These are phyloP conservation scores for Sarcomyxa edulis DNA, from an alignment of 768 basidiomycete species.

Conservation along the genomic window DNA sequence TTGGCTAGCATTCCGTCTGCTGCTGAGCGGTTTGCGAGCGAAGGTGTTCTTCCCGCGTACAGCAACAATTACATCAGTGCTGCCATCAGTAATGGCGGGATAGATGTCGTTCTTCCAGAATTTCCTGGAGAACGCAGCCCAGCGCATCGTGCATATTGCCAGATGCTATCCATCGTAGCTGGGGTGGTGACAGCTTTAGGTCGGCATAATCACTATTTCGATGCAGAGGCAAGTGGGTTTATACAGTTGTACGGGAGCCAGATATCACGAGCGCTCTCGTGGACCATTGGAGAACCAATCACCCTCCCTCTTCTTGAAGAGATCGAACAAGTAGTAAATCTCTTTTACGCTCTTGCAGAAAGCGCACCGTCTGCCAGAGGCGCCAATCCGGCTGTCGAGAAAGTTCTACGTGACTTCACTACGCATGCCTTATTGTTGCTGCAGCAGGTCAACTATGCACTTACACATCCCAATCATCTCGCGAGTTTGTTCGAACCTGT, in stretches of 20 bases:
- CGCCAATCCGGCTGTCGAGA: constrained; percentile 46
- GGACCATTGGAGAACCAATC: constrained; percentile 79
- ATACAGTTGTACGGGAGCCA: constrained; percentile 83
- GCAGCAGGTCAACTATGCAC: constrained; percentile 84
- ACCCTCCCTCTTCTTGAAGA: constrained; percentile 77
- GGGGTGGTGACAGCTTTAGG: constrained; percentile 62
- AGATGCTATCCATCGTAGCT: constrained; percentile 77
- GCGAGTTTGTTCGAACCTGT: constrained; percentile 77
- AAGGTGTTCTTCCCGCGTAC: constrained; percentile 77
- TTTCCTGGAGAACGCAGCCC: constrained; percentile 73
- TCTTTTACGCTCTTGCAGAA: constrained; percentile 73
- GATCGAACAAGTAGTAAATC: constrained; percentile 69
- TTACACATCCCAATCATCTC: constrained; percentile 88
- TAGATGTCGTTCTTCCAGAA: constrained; percentile 64
- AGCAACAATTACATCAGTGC: constrained; percentile 75
- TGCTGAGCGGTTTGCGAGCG: constrained; percentile 82
- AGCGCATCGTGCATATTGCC: constrained; percentile 76
- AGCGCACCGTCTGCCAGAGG: constrained; percentile 42
- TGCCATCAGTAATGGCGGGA: constrained; percentile 68
- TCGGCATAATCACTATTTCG: constrained; percentile 70
- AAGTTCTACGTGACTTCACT: constrained; percentile 66
- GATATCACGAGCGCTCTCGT: constrained; percentile 68
- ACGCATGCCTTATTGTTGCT: constrained; percentile 66
- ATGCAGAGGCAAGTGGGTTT: constrained; percentile 80
- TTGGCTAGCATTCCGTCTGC: constrained; percentile 70